Evolutionary conservation across 495 filamentous ascomycete species (phyloP).

Genomic region (Tetracladium marchalianum): DNA sequence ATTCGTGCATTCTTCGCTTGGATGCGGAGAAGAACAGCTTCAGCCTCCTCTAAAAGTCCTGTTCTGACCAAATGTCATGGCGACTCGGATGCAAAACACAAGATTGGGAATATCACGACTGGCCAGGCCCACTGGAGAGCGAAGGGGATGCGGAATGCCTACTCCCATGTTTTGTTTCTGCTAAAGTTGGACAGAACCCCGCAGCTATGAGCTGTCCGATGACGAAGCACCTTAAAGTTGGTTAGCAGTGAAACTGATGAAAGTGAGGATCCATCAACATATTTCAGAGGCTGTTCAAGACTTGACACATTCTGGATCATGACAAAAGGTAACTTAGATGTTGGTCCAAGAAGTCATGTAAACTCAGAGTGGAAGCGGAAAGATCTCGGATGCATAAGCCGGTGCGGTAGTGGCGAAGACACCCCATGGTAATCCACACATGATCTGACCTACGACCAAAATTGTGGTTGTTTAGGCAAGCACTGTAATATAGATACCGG

Average conservation of each 20-base stretch:
- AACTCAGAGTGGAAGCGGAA: slow-evolving; percentile 3
- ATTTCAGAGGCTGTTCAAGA: too few species aligned
- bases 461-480: slow-evolving; percentile 49
- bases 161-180: slow-evolving; percentile 23
- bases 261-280: neutral
- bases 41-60: slow-evolving; percentile 38
- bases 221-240: slow-evolving; percentile 42
- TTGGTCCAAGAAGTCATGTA: slow-evolving; percentile 30
- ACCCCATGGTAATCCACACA: slow-evolving; percentile 69
- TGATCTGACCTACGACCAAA: slow-evolving; percentile 53
- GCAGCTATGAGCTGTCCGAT: slow-evolving; percentile 51
- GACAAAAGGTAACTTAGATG: slow-evolving; percentile 41
- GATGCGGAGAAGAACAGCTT: slow-evolving; percentile 35
- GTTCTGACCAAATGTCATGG: slow-evolving; percentile 48
- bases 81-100: slow-evolving; percentile 34
- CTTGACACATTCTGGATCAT: too few species aligned
- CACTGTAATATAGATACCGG: slow-evolving; percentile 46
- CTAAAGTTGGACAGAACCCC: slow-evolving; percentile 37
- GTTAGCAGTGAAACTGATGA: neutral
- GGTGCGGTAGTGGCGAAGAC: slow-evolving; percentile 43
- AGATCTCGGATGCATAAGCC: slow-evolving; percentile 30
- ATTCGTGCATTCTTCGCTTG: slow-evolving; percentile 28
- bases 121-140: slow-evolving; percentile 37
- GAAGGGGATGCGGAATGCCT: slow-evolving; percentile 30
- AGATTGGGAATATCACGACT: slow-evolving; percentile 28